A percentile compares a stretch with the other conserved stretches of the same genome.
Conservation (phyloP, 2,329 filamentous ascomycete genomes). For the Fusarium sp. region DNA sequence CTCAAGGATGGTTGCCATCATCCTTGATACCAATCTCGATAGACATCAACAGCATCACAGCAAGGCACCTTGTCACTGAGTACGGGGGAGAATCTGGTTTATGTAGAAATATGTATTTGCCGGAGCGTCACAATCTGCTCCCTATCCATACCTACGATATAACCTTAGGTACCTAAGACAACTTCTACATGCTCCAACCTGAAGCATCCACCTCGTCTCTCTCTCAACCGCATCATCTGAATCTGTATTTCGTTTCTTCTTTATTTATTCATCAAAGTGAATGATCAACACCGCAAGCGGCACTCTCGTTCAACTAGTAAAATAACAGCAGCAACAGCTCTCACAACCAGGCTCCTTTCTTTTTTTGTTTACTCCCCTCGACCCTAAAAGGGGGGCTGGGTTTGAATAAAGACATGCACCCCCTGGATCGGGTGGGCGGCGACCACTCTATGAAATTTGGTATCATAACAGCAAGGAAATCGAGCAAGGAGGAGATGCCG, state of each 20-base stretch:
- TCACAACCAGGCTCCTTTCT: slow-evolving; percentile 26
- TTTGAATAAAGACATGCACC: slow-evolving; percentile 34
- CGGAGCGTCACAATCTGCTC: neutral
- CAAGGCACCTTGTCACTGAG: neutral
- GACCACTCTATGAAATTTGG: slow-evolving; percentile 46
- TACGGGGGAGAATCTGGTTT: neutral
- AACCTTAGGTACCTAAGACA: neutral
- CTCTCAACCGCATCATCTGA: neutral
- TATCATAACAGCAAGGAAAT: slow-evolving; percentile 50
- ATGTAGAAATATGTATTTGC: slow-evolving; percentile 1
- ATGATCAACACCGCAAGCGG: neutral
- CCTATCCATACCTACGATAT: neutral
- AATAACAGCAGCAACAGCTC: neutral
- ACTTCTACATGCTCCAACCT: slow-evolving; percentile 26
- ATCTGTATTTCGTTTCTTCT: slow-evolving; percentile 31
- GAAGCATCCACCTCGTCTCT: neutral
- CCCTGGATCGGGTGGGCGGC: slow-evolving; percentile 19
- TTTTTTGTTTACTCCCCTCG: slow-evolving; percentile 12
- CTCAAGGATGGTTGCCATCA: neutral
- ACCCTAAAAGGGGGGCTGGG: slow-evolving; percentile 4
- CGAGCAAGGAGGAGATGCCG: slow-evolving; percentile 29
- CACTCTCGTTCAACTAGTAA: slow-evolving; percentile 8
- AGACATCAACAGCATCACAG: neutral
- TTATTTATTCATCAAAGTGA: slow-evolving; percentile 34
- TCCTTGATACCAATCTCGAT: neutral